These are phyloP conservation scores for Naganishia randhawae DNA, from an alignment of 768 basidiomycete genomes.

Conservation along the genomic window DNA sequence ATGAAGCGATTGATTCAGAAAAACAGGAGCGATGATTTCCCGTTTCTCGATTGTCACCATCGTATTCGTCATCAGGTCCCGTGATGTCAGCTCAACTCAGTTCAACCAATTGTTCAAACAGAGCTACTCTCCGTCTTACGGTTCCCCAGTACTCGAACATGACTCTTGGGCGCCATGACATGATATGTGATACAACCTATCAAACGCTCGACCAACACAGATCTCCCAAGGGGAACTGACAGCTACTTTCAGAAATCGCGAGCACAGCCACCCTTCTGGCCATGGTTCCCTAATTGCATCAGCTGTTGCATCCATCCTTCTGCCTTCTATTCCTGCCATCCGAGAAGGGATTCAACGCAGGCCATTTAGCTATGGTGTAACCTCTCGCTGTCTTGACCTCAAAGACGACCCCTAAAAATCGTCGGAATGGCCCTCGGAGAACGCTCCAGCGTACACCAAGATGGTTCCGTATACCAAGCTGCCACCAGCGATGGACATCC, in stretches of 20 bases:
- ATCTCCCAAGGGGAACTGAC: neutral
- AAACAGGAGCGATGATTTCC: neutral
- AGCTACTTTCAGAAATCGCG: neutral
- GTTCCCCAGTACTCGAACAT: neutral
- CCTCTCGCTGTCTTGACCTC: neutral
- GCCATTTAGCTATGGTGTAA: neutral
- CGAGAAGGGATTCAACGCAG: neutral
- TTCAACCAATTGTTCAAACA: too few species aligned
- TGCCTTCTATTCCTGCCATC: neutral
- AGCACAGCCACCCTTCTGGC: neutral
- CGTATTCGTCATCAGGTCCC: conserved; percentile 13
- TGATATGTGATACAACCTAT: neutral
- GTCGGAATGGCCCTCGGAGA: conserved; percentile 14
- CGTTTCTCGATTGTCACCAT: neutral
- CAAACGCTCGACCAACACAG: neutral
- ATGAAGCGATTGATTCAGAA: neutral
- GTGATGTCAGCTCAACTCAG: neutral
- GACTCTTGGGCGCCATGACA: neutral
- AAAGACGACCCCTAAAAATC: conserved; percentile 18
- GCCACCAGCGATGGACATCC: conserved; percentile 93
- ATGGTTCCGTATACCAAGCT: conserved; percentile 90
- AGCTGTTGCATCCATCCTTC: neutral
- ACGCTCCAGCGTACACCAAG: conserved; percentile 60
- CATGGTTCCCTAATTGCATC: too few species aligned
- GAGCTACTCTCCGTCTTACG: too few species aligned